Evolutionary conservation across 257 asterid genomes (phyloP).

Genomic region (Primulina huaijiensis): DNA sequence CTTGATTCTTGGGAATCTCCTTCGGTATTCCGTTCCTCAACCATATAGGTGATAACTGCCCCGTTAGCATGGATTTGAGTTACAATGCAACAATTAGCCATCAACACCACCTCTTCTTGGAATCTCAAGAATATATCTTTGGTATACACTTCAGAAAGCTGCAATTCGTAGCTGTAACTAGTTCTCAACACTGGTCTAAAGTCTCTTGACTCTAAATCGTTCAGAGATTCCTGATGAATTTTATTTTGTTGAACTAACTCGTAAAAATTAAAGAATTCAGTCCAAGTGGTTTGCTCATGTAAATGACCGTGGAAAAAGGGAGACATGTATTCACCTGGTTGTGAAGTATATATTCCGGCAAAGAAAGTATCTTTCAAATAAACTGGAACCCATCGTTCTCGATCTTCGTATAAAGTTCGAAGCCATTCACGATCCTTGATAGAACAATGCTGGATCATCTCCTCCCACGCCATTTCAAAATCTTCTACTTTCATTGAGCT

Average conservation of each 20-base stretch:
- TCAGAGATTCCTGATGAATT: conserved; percentile 38
- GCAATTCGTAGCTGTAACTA: conserved; percentile 38
- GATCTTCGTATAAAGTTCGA: conserved; percentile 43
- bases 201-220: conserved; percentile 39
- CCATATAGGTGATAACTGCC: conserved; percentile 36
- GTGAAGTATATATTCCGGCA: conserved; percentile 33
- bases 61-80: conserved; percentile 47
- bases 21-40: conserved; percentile 40
- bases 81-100: conserved; percentile 36
- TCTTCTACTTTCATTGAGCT: conserved; percentile 40
- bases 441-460: conserved; percentile 43
- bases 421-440: conserved; percentile 44
- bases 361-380: conserved; percentile 41
- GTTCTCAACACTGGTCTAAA: conserved; percentile 37
- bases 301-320: conserved; percentile 37
- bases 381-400: conserved; percentile 56
- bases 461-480: conserved; percentile 54
- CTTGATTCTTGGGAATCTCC: conserved; percentile 29
- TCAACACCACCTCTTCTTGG: conserved; percentile 46
- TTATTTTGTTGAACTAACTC: conserved; percentile 35
- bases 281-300: conserved; percentile 30
- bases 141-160: conserved; percentile 35
- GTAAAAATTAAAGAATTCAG: conserved; percentile 34
- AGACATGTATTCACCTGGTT: conserved; percentile 24
- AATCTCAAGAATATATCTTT: conserved; percentile 47